Conservation (phyloP, 441 rosid genomes). For the Pelargonium australe region DNA sequence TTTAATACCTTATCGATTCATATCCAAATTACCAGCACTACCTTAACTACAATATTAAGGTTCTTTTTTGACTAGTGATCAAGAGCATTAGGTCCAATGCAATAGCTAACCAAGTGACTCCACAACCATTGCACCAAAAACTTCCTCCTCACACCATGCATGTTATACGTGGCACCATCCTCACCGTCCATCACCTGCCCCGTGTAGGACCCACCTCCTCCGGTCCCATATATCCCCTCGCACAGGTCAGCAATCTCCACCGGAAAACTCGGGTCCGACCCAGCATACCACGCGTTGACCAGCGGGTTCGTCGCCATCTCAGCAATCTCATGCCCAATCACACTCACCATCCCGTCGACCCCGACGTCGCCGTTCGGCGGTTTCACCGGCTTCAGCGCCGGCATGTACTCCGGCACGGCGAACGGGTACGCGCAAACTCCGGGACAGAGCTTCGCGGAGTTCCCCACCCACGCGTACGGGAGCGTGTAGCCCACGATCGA, state of each 20-base stretch:
- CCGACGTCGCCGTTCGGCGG: conserved; percentile 84
- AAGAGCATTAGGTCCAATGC: conserved; percentile 92
- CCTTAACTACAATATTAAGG: too few species aligned
- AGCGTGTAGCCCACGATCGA: conserved; percentile 82
- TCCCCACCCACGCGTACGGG: conserved; percentile 98
- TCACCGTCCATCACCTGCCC: conserved; percentile 70
- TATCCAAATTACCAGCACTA: too few species aligned
- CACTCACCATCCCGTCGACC: conserved; percentile 51
- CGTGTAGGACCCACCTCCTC: conserved; percentile 94
- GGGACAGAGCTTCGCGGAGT: conserved; percentile 75
- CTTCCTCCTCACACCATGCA: conserved; percentile 77
- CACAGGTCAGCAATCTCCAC: conserved; percentile 93
- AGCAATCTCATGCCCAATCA: conserved; percentile 69
- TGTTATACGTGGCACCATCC: conserved; percentile 80
- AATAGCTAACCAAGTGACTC: conserved; percentile 72
- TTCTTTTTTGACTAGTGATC: conserved; percentile 39
- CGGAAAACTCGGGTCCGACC: conserved; percentile 72
- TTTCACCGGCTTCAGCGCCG: conserved; percentile 46
- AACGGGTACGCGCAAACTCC: conserved; percentile 90
- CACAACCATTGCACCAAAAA: conserved; percentile 94
- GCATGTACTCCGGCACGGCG: conserved; percentile 58
- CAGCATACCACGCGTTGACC: conserved; percentile 97
- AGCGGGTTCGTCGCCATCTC: conserved; percentile 89
- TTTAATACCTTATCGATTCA: too few species aligned
- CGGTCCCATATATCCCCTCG: conserved; percentile 95